phyloP scores from a whole-genome alignment of 805 yeast species.

The Hyphopichia homilentoma region DNA sequence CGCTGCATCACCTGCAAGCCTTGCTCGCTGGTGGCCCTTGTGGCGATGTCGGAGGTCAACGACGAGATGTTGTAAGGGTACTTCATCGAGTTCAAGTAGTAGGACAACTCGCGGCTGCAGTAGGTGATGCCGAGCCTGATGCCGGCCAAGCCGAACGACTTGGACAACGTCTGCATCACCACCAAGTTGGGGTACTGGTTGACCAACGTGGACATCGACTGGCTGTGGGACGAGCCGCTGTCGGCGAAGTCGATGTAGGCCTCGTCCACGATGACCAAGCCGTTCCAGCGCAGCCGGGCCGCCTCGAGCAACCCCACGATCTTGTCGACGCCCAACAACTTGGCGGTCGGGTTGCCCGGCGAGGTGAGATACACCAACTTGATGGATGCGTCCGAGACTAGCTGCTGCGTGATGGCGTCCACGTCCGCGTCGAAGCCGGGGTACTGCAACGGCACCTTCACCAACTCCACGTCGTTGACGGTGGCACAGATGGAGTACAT shows the following conservation, averaged over 20 bases:
- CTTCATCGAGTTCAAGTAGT: conserved; percentile 80
- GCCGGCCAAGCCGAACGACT: conserved; percentile 96
- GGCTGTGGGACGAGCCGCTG: conserved; percentile 9
- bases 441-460: conserved; percentile 59
- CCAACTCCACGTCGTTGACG: conserved; percentile 81
- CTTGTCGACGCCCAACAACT: conserved; percentile 43
- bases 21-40: conserved; percentile 58
- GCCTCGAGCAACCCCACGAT: conserved; percentile 40
- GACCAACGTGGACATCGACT: conserved; percentile 71
- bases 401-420: conserved; percentile 47
- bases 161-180: conserved; percentile 88
- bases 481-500: conserved; percentile 92
- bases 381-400: conserved; percentile 56
- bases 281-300: conserved; percentile 57
- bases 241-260: conserved; percentile 83
- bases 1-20: conserved; percentile 59
- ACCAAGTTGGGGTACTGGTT: conserved; percentile 78
- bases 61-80: conserved; percentile 94
- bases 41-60: conserved; percentile 70
- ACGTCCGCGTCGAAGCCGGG: conserved; percentile 57
- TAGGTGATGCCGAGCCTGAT: conserved; percentile 83
- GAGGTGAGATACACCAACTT: conserved; percentile 84
- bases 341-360: conserved; percentile 96
- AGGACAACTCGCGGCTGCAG: conserved; percentile 56
- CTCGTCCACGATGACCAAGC: conserved; percentile 84